Conservation (phyloP, 1,139 yeast species). For the Geotrichum armillariae region DNA sequence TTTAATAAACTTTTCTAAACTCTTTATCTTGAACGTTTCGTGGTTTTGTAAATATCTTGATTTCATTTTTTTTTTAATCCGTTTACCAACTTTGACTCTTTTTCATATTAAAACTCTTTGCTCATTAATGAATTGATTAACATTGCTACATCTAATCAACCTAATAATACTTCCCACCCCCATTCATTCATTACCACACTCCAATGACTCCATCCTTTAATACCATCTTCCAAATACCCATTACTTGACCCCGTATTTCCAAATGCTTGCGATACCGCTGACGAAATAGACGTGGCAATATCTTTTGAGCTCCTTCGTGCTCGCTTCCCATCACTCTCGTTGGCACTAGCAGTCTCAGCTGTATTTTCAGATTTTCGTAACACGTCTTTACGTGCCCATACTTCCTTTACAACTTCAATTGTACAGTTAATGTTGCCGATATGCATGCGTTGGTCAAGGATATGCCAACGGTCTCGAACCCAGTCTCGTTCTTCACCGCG, state of each 20-base stretch:
- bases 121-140: too few species aligned
- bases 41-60: too few species aligned
- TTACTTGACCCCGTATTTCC: slow-evolving; percentile 32
- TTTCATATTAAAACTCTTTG: too few species aligned
- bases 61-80: too few species aligned
- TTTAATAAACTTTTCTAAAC: too few species aligned
- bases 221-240: slow-evolving; percentile 42
- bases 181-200: slow-evolving; percentile 67
- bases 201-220: slow-evolving; percentile 63
- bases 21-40: too few species aligned
- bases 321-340: slow-evolving; percentile 18
- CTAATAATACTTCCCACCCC: slow-evolving; percentile 70
- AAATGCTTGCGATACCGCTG: slow-evolving; percentile 47
- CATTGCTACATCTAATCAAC: slow-evolving; percentile 19
- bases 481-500: slow-evolving; percentile 58
- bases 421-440: slow-evolving; percentile 67
- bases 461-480: slow-evolving; percentile 60
- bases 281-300: slow-evolving; percentile 43
- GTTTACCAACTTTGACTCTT: too few species aligned
- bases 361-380: too few species aligned
- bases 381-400: slow-evolving; percentile 62
- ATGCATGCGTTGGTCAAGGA: slow-evolving; percentile 56
- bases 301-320: slow-evolving; percentile 27
- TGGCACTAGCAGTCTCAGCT: not conserved
- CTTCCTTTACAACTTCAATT: slow-evolving; percentile 67